Percentiles rank a stretch among this genome's conserved stretches.
Conservation (phyloP, 2,329 filamentous ascomycete species). For the Aspergillus niger region DNA sequence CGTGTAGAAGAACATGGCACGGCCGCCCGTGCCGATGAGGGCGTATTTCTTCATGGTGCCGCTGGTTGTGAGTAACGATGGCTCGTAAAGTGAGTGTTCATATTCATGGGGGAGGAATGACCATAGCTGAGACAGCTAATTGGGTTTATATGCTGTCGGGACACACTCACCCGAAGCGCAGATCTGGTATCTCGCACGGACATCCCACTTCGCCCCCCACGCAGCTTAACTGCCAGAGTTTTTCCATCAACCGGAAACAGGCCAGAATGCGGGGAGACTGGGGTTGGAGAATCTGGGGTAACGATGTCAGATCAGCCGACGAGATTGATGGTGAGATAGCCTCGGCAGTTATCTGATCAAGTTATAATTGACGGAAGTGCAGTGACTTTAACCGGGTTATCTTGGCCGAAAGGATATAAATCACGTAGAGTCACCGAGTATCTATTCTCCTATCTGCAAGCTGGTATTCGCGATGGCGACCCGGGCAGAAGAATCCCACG, state of each 20-base stretch:
- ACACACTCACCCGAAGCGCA: neutral
- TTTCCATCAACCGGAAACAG: neutral
- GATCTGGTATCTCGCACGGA: neutral
- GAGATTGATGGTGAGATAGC: neutral
- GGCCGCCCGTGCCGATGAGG: constrained; percentile 58
- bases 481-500: neutral
- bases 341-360: neutral
- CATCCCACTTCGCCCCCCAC: neutral
- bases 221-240: neutral
- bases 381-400: neutral
- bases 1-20: constrained; percentile 63
- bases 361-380: neutral
- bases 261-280: neutral
- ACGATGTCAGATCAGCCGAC: neutral
- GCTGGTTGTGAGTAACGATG: no score
- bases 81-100: no score
- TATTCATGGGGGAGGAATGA: neutral
- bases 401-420: neutral
- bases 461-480: neutral
- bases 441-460: neutral
- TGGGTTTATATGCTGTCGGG: neutral
- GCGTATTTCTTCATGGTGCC: constrained; percentile 13
- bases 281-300: neutral
- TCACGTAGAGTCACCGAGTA: neutral
- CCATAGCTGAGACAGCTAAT: neutral